Evolutionary conservation across 2,329 filamentous ascomycete species (phyloP).

Genomic region (Fusarium equiseti): DNA sequence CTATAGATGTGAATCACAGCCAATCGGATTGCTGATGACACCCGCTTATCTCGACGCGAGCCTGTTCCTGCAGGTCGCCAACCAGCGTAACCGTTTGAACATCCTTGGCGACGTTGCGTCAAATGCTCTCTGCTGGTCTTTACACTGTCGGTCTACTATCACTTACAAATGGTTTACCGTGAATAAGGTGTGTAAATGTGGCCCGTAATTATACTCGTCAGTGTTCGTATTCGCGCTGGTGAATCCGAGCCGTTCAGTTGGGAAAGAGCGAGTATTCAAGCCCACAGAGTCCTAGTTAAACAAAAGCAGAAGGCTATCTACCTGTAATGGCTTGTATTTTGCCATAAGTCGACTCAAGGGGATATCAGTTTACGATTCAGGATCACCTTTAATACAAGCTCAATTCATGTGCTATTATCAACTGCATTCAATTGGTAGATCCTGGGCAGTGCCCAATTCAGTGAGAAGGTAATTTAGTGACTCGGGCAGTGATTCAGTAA

Average conservation of each 20-base stretch:
- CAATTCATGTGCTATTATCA: too few species aligned
- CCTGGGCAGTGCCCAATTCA: too few species aligned
- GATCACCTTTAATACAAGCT: too few species aligned
- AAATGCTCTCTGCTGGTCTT: neutral
- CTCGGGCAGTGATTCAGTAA: too few species aligned
- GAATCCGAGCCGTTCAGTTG: neutral
- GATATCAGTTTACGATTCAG: too few species aligned
- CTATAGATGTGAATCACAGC: neutral
- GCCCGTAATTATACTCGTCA: neutral
- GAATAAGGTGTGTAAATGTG: neutral
- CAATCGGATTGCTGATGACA: neutral
- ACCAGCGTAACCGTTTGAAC: neutral
- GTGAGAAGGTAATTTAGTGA: too few species aligned
- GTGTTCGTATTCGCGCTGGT: conserved; percentile 1
- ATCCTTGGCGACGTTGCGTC: neutral
- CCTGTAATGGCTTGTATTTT: too few species aligned
- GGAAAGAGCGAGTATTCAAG: neutral
- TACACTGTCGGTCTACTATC: neutral
- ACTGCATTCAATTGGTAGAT: too few species aligned
- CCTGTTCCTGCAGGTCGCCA: conserved; percentile 7
- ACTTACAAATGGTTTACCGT: neutral
- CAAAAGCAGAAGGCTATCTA: too few species aligned
- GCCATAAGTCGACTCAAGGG: too few species aligned
- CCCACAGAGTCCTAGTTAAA: too few species aligned
- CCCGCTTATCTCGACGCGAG: neutral